Evolutionary conservation across 371 early-diverging fungal species (phyloP), one percentile per base, ranked within the genome.

Genomic region (Umbelopsis sp.): DNA sequence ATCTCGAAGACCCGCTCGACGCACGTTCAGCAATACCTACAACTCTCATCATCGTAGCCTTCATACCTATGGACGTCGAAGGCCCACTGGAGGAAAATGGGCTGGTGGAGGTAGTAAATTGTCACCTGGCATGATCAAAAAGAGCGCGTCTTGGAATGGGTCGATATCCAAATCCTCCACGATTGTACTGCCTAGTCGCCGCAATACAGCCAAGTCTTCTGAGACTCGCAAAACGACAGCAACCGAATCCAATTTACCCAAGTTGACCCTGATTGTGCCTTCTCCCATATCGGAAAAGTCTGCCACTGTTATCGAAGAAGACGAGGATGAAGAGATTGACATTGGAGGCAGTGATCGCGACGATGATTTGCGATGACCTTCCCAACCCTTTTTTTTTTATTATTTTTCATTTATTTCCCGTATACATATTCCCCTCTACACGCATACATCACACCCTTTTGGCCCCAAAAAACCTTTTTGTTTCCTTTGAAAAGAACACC

Each of bases 331-430:
- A 69, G 88, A 88, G 52, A 86, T 88, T 74, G 86, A 86, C 66
- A 86, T 88, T 71, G 88, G 88, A 70, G 88, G 88, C 14, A 86
- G 86, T 63, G 88, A 88, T 70, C 80, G 82, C 41, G 88, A 84
- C 66, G 88, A 88, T 70, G 88, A 84, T 69, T 72, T 84, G 70
- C 78, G 85, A 37, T 82, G 72, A 67, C 44, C 50, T 22, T 22
- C 22, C 12, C 7, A 41, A 41, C 2, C 41, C 12, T 41, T 41
- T 12, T 10, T 10, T 41, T 41, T 7, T 12, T 41, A 0, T 41
- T 41, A 12, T 41, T 41, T 41, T 41, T 41, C 41, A 48, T 22
- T 22, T 22, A 22, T 22, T 22, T 22, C 22, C 22, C 22, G 48
- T 20, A 35, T 29, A 44, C 22, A 45, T 48, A 50, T 46, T 50